These are phyloP conservation scores for Populus euphratica DNA, from an alignment of 345 rosid species.

Conservation along the genomic window DNA sequence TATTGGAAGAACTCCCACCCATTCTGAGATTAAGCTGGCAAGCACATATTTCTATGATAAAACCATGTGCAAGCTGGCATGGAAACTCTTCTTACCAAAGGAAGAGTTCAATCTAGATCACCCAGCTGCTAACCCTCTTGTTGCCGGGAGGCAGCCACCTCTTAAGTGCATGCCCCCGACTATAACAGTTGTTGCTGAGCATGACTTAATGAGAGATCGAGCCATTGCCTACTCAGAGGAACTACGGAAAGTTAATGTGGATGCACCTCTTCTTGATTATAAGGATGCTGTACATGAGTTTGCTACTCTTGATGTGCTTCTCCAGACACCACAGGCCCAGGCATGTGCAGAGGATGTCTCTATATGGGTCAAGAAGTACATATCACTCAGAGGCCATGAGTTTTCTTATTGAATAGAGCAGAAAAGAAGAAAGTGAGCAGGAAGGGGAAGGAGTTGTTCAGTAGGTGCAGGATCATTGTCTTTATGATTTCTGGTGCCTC, in stretches of 20 bases:
- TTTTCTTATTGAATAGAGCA: conserved; percentile 58
- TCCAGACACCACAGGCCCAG: conserved; percentile 79
- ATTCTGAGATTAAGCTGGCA: conserved; percentile 75
- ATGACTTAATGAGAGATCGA: conserved; percentile 93
- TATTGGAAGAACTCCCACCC: conserved; percentile 77
- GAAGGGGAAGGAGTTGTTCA: not conserved
- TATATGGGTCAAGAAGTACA: conserved; percentile 90
- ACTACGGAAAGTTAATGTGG: conserved; percentile 79
- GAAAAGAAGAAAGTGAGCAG: not conserved
- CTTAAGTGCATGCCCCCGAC: conserved; percentile 90
- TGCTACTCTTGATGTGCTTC: conserved; percentile 89
- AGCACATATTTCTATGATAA: conserved; percentile 92
- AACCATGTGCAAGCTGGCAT: conserved; percentile 65
- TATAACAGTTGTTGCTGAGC: conserved; percentile 87
- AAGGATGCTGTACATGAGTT: conserved; percentile 94
- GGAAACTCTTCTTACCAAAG: conserved; percentile 83
- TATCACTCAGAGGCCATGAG: conserved; percentile 78
- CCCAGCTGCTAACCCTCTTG: conserved; percentile 83
- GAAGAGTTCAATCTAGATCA: conserved; percentile 77
- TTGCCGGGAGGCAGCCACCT: conserved; percentile 61
- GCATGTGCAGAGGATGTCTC: conserved; percentile 93
- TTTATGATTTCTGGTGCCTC: not conserved
- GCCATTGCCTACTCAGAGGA: conserved; percentile 93
- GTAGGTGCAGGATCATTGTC: not conserved
- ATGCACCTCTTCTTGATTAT: conserved; percentile 85